phyloP scores from a whole-genome alignment of 192 early-diverging fungal genomes.

The Thamnidium elegans region DNA sequence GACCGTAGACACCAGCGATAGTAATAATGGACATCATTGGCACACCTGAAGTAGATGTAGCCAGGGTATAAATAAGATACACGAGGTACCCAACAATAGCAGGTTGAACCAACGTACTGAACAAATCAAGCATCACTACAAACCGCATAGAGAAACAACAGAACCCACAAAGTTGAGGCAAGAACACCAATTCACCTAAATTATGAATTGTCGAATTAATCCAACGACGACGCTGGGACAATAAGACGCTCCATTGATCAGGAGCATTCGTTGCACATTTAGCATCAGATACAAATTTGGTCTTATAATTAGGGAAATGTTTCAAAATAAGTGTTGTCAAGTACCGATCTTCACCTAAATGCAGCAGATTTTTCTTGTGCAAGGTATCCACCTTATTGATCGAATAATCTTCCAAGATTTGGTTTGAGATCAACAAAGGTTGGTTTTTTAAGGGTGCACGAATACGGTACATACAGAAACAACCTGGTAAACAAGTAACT shows the following conservation, averaged over 20 bases:
- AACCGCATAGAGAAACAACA: conserved; percentile 97
- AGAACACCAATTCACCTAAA: conserved; percentile 86
- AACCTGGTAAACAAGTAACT: conserved; percentile 96
- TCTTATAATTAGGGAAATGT: conserved; percentile 95
- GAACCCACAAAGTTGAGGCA: conserved; percentile 95
- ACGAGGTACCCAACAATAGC: conserved; percentile 83
- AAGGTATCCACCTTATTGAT: conserved; percentile 92
- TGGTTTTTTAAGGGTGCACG: conserved; percentile 81
- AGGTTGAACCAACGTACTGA: conserved; percentile 90
- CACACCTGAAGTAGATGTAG: conserved; percentile 51
- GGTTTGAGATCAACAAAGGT: conserved; percentile 85
- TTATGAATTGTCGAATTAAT: conserved; percentile 99
- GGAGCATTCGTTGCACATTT: conserved; percentile 91
- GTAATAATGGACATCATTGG: conserved; percentile 84
- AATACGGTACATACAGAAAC: conserved; percentile 98
- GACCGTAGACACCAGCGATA: conserved; percentile 81
- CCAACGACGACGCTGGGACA: conserved; percentile 99
- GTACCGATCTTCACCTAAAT: conserved; percentile 97
- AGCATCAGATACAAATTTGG: conserved; percentile 88
- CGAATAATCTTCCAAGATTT: conserved; percentile 88
- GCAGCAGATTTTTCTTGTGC: conserved; percentile 97
- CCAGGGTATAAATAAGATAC: conserved; percentile 71
- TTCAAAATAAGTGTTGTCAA: conserved; percentile 91
- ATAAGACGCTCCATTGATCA: conserved; percentile 85
- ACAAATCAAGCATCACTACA: conserved; percentile 89